Conservation (phyloP, 1,139 yeast genomes). For the Pichia cactophila region DNA sequence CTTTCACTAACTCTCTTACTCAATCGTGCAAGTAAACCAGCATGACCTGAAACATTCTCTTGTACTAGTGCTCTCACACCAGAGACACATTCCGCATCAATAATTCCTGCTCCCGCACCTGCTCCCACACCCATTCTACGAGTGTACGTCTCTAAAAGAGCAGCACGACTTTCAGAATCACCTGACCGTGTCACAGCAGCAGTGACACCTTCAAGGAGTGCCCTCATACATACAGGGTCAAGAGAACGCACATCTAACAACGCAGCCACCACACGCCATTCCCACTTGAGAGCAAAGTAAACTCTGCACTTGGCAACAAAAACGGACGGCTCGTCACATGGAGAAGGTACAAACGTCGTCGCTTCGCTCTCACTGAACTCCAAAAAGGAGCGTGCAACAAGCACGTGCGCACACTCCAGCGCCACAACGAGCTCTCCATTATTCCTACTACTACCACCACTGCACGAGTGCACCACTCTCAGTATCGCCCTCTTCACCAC, state of each 20-base stretch:
- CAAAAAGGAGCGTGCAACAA: background rate
- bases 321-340: background rate
- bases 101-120: background rate
- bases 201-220: background rate
- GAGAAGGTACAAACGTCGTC: background rate
- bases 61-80: background rate
- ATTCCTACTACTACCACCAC: too few species aligned
- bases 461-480: background rate
- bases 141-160: background rate
- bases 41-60: background rate
- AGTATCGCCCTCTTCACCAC: background rate
- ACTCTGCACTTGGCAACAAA: background rate
- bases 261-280: background rate
- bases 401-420: background rate
- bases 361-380: background rate
- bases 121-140: background rate
- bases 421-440: background rate
- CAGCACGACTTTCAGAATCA: background rate
- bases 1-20: background rate
- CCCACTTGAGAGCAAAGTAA: background rate
- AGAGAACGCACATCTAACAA: background rate
- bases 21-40: background rate
- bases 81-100: background rate
- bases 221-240: background rate
- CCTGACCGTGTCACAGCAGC: background rate